Percentiles rank a stretch among this genome's conserved stretches.
These are phyloP conservation scores for Fusarium fracticaudum DNA, from an alignment of 2,329 filamentous ascomycete genomes.

Conservation along the genomic window DNA sequence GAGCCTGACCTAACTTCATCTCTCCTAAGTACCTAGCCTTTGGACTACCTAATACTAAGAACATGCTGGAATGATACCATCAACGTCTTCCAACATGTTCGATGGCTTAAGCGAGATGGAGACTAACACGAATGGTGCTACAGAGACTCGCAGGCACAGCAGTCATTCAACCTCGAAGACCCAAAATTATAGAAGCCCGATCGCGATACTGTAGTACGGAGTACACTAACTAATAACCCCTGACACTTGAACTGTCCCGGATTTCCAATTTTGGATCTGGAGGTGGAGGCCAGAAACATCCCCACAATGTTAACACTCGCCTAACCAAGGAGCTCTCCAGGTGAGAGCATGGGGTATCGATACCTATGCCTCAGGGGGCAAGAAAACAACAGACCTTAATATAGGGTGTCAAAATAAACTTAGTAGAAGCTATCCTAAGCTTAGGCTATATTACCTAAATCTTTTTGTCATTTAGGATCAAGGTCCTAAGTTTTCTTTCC, in stretches of 20 bases:
- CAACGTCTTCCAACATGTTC: neutral
- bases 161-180: conserved; percentile 1
- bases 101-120: neutral
- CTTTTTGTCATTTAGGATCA: too few relatives aligned
- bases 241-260: conserved; percentile 15
- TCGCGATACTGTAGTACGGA: neutral
- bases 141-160: conserved; percentile 16
- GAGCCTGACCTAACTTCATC: neutral
- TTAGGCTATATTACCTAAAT: too few relatives aligned
- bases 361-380: neutral
- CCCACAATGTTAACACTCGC: conserved; percentile 18
- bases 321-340: conserved; percentile 4
- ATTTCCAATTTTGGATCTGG: conserved; percentile 24
- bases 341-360: conserved; percentile 10
- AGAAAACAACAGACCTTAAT: too few relatives aligned
- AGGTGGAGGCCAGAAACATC: conserved; percentile 20
- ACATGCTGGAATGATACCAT: neutral
- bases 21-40: neutral
- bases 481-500: too few relatives aligned
- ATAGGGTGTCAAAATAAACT: too few relatives aligned
- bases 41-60: neutral
- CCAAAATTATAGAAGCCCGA: conserved; percentile 1
- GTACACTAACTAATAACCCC: neutral
- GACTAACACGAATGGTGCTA: neutral
- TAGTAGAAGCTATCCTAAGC: too few relatives aligned